A percentile compares a stretch with the other conserved stretches of the same genome.
These are phyloP conservation scores for Mucor irregularis DNA, from an alignment of 371 early-diverging fungal species.

Conservation along the genomic window DNA sequence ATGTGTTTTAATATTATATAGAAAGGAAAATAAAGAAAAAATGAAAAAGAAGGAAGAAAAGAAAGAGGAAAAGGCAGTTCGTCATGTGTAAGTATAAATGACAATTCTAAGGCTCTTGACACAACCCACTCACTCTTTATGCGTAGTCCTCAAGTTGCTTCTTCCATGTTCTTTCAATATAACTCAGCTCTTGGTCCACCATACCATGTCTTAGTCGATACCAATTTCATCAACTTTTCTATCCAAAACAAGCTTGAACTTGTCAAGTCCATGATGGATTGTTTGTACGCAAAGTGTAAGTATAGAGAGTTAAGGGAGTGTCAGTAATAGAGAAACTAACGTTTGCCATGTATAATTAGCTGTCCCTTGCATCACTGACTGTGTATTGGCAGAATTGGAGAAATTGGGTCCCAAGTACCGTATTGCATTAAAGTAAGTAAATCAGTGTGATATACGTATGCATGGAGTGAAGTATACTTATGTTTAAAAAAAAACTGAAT, in stretches of 20 bases:
- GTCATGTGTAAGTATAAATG: conserved; percentile 83
- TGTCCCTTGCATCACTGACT: conserved; percentile 98
- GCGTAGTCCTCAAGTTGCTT: conserved; percentile 84
- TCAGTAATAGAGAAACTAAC: neutral
- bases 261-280: conserved; percentile 98
- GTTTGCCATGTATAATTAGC: conserved; percentile 18
- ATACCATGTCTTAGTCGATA: conserved; percentile 98
- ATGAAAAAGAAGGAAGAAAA: conserved; percentile 71
- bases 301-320: neutral
- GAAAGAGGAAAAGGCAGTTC: conserved; percentile 68
- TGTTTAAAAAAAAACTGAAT: conserved; percentile 43
- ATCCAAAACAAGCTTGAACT: conserved; percentile 99
- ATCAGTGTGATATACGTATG: neutral
- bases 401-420: conserved; percentile 98
- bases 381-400: conserved; percentile 99
- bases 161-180: conserved; percentile 96
- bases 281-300: conserved; percentile 93
- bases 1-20: conserved; percentile 17
- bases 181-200: conserved; percentile 98
- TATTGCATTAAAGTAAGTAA: conserved; percentile 85
- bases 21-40: conserved; percentile 82
- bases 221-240: conserved; percentile 99
- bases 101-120: too few species aligned
- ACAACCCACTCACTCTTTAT: too few species aligned
- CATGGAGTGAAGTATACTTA: conserved; percentile 5